Conservation (phyloP, 2,329 filamentous ascomycete species). For the Diaporthe helianthi region DNA sequence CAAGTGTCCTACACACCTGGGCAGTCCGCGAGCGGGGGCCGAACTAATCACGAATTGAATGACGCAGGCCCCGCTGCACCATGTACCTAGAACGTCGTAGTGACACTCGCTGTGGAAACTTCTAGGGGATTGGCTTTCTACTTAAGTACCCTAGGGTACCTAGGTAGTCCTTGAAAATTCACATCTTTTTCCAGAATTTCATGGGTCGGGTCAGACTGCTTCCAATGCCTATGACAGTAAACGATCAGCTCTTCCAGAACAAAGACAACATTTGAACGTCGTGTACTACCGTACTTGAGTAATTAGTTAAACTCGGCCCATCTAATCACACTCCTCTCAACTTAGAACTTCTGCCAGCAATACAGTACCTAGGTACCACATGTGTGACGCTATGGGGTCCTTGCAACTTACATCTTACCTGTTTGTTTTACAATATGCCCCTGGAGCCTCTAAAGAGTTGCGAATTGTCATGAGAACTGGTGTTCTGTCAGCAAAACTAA, state of each 20-base stretch:
- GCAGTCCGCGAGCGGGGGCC: conserved; percentile 15
- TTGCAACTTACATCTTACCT: neutral
- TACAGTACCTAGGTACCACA: neutral
- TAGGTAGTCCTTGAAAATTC: no score
- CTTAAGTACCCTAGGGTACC: no score
- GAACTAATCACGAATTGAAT: neutral
- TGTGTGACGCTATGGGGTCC: neutral
- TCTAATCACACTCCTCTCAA: neutral
- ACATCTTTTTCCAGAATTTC: neutral
- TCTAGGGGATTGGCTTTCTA: neutral
- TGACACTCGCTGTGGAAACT: neutral
- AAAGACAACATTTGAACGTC: no score
- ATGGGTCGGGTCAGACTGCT: neutral
- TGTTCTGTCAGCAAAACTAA: neutral
- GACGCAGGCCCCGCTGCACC: neutral
- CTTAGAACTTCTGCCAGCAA: neutral
- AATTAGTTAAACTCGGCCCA: neutral
- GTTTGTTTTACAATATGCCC: neutral
- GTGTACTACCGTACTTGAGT: no score
- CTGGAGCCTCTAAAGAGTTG: no score
- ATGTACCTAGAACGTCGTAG: neutral
- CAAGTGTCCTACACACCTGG: no score
- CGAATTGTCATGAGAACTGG: neutral
- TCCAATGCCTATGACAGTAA: neutral
- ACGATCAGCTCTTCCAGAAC: neutral